Evolutionary conservation across 2,329 filamentous ascomycete genomes (phyloP).

Genomic region (Ascochyta clinopodiicola): DNA sequence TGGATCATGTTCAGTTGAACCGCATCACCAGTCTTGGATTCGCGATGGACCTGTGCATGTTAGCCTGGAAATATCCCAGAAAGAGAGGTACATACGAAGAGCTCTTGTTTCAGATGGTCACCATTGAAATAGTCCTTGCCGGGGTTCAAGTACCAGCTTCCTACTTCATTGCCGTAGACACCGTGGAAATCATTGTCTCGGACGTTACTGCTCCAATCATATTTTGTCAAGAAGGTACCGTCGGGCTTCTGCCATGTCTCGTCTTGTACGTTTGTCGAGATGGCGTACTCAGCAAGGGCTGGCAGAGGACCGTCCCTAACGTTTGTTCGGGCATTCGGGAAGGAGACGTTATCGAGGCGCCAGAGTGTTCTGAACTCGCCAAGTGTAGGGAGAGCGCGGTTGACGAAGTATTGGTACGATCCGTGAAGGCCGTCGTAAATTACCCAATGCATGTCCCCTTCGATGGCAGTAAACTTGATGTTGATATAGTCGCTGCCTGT

Average conservation of each 20-base stretch:
- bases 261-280: conserved; percentile 59
- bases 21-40: conserved; percentile 58
- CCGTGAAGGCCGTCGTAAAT: conserved; percentile 57
- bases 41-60: conserved; percentile 52
- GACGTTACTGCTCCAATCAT: conserved; percentile 54
- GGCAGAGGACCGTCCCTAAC: conserved; percentile 56
- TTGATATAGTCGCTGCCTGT: conserved; percentile 55
- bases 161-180: conserved; percentile 58
- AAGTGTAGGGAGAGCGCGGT: conserved; percentile 55
- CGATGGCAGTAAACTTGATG: conserved; percentile 55
- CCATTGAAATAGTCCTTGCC: conserved; percentile 62
- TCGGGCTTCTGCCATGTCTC: conserved; percentile 60
- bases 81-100: conserved; percentile 47
- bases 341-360: conserved; percentile 58
- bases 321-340: conserved; percentile 55
- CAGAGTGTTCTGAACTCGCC: conserved; percentile 60
- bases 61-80: neutral
- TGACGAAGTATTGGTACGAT: conserved; percentile 65
- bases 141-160: conserved; percentile 59
- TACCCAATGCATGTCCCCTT: conserved; percentile 62
- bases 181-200: conserved; percentile 56
- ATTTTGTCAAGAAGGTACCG: conserved; percentile 61
- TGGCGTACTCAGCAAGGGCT: conserved; percentile 51
- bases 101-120: conserved; percentile 60
- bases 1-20: conserved; percentile 64